These are phyloP conservation scores for Litsea cubeba DNA, from an alignment of 164 flowering plant species.

Conservation along the genomic window DNA sequence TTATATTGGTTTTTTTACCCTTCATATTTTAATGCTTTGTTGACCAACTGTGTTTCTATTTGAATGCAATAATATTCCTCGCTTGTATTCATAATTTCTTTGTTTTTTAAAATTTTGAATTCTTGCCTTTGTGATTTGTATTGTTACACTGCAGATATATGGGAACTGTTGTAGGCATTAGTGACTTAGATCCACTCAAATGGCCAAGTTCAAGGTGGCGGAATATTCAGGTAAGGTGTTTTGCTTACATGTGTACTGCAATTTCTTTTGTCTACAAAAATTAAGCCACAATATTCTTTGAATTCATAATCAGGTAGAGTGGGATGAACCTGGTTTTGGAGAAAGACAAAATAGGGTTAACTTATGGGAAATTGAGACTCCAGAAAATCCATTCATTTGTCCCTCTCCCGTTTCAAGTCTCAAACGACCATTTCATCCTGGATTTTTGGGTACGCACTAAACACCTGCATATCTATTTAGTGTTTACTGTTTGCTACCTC, in stretches of 20 bases:
- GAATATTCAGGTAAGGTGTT: constrained; percentile 71
- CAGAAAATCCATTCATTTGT: constrained; percentile 84
- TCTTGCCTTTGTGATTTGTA: not conserved
- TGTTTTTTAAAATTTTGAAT: not conserved
- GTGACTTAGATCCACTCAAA: constrained; percentile 83
- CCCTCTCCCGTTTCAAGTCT: constrained; percentile 76
- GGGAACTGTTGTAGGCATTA: constrained; percentile 83
- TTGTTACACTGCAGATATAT: constrained; percentile 56
- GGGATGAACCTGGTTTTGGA: constrained; percentile 91
- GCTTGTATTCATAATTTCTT: not conserved
- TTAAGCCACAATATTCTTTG: not conserved
- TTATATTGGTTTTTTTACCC: not conserved
- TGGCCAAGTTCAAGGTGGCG: constrained; percentile 99
- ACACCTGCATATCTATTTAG: not conserved
- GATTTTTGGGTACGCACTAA: constrained; percentile 46
- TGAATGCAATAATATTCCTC: not conserved
- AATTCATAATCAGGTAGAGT: constrained; percentile 64
- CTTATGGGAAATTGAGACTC: constrained; percentile 95
- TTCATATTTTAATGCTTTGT: not conserved
- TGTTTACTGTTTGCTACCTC: too few relatives aligned
- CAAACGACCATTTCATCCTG: constrained; percentile 63
- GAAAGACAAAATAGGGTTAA: constrained; percentile 83
- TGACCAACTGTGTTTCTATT: too few relatives aligned
- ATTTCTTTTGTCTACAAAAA: not conserved
- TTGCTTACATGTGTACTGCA: not conserved